Conservation (phyloP, 305 asterid genomes). For the Stenogyne calaminthoides region DNA sequence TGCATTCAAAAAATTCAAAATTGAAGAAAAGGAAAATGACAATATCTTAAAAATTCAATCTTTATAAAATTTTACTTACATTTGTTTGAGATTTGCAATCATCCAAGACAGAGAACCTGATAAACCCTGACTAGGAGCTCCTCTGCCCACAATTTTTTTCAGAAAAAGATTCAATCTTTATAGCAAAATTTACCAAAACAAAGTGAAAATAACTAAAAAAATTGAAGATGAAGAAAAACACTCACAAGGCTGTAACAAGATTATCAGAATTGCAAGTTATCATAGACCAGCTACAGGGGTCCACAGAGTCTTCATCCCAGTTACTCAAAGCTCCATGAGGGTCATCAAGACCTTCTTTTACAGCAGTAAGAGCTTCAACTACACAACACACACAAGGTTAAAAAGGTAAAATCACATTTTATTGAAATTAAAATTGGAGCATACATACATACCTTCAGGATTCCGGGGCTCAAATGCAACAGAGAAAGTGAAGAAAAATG, state of each 20-base stretch:
- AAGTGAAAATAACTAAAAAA: not conserved
- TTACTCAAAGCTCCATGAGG: slow-evolving; percentile 86
- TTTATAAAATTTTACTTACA: slow-evolving; percentile 46
- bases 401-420: not conserved
- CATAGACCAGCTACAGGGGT: slow-evolving; percentile 97
- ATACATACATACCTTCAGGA: slow-evolving; percentile 78
- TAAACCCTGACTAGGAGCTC: slow-evolving; percentile 94
- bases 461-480: slow-evolving; percentile 68
- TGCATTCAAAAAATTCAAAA: slow-evolving; percentile 31
- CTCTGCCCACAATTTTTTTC: slow-evolving; percentile 43
- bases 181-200: not conserved
- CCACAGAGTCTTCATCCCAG: slow-evolving; percentile 94
- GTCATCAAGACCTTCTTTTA: slow-evolving; percentile 58
- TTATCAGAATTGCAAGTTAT: slow-evolving; percentile 83
- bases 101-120: slow-evolving; percentile 78
- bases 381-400: slow-evolving; percentile 16
- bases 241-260: slow-evolving; percentile 79
- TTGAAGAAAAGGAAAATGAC: not conserved
- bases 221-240: slow-evolving; percentile 16
- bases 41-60: not conserved
- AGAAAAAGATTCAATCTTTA: not conserved
- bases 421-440: not conserved
- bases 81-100: slow-evolving; percentile 84
- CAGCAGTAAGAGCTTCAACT: slow-evolving; percentile 77
- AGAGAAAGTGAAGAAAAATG: slow-evolving; percentile 37